A percentile compares a stretch with the other conserved stretches of the same genome.
Evolutionary conservation across 495 filamentous ascomycete species (phyloP).

Genomic region (Tuber borchii): DNA sequence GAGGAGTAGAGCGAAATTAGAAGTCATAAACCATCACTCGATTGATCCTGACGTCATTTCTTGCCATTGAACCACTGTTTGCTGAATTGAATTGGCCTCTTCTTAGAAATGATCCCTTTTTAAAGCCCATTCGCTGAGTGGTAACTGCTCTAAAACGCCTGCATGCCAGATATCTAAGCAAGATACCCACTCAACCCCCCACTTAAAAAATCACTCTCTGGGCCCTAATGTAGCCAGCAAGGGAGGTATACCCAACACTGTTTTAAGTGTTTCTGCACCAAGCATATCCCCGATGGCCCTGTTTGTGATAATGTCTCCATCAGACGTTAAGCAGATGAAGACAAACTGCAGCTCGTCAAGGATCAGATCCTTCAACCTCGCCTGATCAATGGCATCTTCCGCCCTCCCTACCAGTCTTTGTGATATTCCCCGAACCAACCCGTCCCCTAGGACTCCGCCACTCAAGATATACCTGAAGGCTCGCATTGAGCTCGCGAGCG

Average conservation of each 20-base stretch:
- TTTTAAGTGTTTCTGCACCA: slow-evolving; percentile 20
- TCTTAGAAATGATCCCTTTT: slow-evolving; percentile 28
- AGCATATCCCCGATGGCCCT: slow-evolving; percentile 29
- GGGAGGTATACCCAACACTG: slow-evolving; percentile 23
- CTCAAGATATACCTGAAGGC: slow-evolving; percentile 1
- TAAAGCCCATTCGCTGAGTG: slow-evolving; percentile 36
- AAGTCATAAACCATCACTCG: slow-evolving; percentile 9
- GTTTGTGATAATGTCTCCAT: slow-evolving; percentile 39
- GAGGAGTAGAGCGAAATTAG: background rate
- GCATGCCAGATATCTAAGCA: slow-evolving; percentile 35
- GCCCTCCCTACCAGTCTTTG: slow-evolving; percentile 11
- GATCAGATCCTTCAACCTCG: slow-evolving; percentile 34
- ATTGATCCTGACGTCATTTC: background rate
- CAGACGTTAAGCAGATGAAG: slow-evolving; percentile 32
- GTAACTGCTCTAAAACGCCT: slow-evolving; percentile 36
- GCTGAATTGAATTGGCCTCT: slow-evolving; percentile 9
- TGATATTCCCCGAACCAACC: background rate
- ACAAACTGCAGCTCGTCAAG: slow-evolving; percentile 39
- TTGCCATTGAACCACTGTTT: slow-evolving; percentile 12
- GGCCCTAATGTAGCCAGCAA: background rate
- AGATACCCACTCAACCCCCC: slow-evolving; percentile 34
- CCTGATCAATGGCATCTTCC: slow-evolving; percentile 23
- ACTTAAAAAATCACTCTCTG: background rate
- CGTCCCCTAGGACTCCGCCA: no score
- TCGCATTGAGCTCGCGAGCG: slow-evolving; percentile 20